These are phyloP conservation scores for Xylaria multiplex DNA, from an alignment of 2,329 filamentous ascomycete genomes.

Conservation along the genomic window DNA sequence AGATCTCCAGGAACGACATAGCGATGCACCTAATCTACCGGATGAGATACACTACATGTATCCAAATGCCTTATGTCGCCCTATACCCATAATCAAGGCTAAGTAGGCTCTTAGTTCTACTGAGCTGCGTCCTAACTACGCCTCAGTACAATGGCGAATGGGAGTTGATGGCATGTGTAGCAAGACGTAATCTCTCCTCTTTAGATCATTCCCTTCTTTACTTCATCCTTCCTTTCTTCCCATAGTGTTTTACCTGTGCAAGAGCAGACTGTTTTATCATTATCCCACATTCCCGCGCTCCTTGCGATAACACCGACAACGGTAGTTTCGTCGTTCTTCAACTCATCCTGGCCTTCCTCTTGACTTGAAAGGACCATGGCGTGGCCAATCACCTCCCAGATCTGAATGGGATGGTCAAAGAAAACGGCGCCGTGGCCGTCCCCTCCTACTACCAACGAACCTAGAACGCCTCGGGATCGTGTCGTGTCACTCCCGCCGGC, in stretches of 20 bases:
- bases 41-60: slow-evolving; percentile 18
- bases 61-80: slow-evolving; percentile 12
- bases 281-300: slow-evolving; percentile 98
- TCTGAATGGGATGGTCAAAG: slow-evolving; percentile 81
- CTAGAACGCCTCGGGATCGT: slow-evolving; percentile 68
- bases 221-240: slow-evolving; percentile 94
- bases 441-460: slow-evolving; percentile 77
- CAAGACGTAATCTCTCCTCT: background rate
- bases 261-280: slow-evolving; percentile 97
- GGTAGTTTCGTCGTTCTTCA: slow-evolving; percentile 82
- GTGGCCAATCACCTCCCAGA: slow-evolving; percentile 96
- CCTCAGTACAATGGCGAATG: slow-evolving; percentile 9
- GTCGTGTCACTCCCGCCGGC: slow-evolving; percentile 56
- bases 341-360: slow-evolving; percentile 67
- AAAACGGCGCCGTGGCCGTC: slow-evolving; percentile 83
- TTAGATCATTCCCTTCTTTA: slow-evolving; percentile 89
- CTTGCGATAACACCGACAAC: slow-evolving; percentile 93
- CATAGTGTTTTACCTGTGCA: slow-evolving; percentile 98
- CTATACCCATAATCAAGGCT: background rate
- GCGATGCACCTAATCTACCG: slow-evolving; percentile 24
- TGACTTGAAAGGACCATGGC: slow-evolving; percentile 84
- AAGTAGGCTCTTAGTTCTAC: slow-evolving; percentile 1
- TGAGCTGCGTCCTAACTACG: background rate
- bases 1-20: slow-evolving; percentile 13
- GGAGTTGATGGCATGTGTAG: background rate